Base-by-base conservation (phyloP, 1,284 basidiomycete genomes). In the Mycena citricolor region DNA sequence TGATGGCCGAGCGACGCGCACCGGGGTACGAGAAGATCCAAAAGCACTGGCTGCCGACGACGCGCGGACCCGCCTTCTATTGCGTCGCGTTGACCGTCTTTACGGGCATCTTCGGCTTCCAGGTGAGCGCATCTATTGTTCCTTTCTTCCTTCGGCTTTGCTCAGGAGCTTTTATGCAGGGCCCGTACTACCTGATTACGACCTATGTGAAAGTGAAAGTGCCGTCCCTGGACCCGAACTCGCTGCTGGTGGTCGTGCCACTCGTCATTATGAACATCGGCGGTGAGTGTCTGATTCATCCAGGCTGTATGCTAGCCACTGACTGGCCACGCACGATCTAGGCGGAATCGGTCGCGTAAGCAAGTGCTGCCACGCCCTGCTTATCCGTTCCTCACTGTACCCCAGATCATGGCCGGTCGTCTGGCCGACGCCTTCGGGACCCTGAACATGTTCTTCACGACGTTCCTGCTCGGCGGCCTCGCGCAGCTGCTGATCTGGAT, bases 401-500 rank as follows among this genome's bases (percentile, higher is more conserved):
- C 22, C 4, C 38, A 57, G 55, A 57, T 59, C 25, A n/a, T 50
- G 14, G 52, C 57, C 16, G 58, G 58, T 4, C 50, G 48, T 19
- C 19, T 58, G 14, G 47, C 58, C 3, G 58, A 60, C 39, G 40
- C 38, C 13, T 50, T 58, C 34, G 58, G 58, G 6, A 47, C 58
- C 19, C 55, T 56, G 25, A 60, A 60, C 49, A 54, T 57, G 51
- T 58, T 60, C 43, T 58, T 60, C 34, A 39, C 42, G 6, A 52
- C 47, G 21, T 60, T 58, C 47, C 55, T 58, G 39, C 42, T 60
- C 32, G 58, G 58, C 26, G 57, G 56, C 29, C 51, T 60, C 11
- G 43, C 56, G 4, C 58, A 60, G 37, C 49, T 60, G 21, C 31
- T 58, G 26, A 49, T 57, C 32, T 60, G 58, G 58, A 52, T 57